These are phyloP conservation scores for Tetrahymena malaccensis DNA, from an alignment of 73 alveolate species.

Conservation along the genomic window DNA sequence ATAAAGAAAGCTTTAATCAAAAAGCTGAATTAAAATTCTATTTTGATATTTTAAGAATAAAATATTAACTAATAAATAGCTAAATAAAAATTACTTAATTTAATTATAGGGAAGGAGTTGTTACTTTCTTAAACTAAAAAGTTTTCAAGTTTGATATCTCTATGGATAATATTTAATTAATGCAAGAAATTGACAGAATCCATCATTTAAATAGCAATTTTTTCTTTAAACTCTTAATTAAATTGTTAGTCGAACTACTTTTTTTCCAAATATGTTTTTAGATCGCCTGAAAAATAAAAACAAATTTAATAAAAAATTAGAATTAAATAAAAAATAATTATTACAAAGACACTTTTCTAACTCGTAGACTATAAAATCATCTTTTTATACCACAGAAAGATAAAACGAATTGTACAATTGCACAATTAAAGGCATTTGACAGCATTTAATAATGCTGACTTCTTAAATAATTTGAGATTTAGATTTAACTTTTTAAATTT, in stretches of 20 bases:
- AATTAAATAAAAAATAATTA: too few species aligned
- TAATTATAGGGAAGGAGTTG: neutral
- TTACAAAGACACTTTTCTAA: neutral
- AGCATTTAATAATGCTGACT: too few species aligned
- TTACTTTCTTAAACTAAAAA: neutral
- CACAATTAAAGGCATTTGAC: neutral
- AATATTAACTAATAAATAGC: neutral
- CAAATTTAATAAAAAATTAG: too few species aligned
- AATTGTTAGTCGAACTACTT: neutral
- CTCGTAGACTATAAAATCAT: neutral
- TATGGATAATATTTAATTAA: neutral
- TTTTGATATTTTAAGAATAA: too few species aligned
- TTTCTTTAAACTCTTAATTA: neutral
- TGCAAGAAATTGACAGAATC: neutral
- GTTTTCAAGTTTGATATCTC: neutral
- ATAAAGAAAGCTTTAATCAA: too few species aligned
- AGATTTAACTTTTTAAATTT: neutral
- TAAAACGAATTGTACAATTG: neutral
- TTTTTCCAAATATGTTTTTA: neutral
- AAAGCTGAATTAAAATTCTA: too few species aligned
- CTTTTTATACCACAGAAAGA: neutral
- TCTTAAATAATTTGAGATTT: neutral
- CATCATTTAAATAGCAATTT: neutral
- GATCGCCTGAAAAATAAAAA: neutral
- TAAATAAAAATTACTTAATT: neutral